Evolutionary conservation across 2,329 filamentous ascomycete genomes (phyloP).

Genomic region (Fusarium setosum): DNA sequence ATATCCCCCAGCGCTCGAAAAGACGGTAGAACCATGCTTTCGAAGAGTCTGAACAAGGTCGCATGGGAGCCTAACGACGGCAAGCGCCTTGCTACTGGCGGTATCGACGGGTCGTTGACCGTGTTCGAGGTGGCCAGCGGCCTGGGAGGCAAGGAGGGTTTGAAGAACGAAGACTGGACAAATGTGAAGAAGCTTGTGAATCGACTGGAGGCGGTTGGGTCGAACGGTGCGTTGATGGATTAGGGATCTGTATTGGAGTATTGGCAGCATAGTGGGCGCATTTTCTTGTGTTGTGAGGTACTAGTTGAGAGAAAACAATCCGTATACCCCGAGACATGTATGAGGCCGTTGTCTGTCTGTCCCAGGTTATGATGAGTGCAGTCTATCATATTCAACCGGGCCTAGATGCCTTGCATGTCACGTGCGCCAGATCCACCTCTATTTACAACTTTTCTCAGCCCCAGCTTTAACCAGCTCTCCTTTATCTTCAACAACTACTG

Average conservation of each 20-base stretch:
- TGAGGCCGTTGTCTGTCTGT: no score
- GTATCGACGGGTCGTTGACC: conserved; percentile 89
- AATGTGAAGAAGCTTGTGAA: conserved; percentile 90
- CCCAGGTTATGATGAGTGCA: no score
- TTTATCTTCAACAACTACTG: neutral
- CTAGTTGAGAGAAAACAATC: conserved; percentile 28
- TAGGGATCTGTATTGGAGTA: conserved; percentile 40
- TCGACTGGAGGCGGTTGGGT: conserved; percentile 73
- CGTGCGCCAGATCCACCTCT: conserved; percentile 23
- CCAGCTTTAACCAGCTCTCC: neutral
- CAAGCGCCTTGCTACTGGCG: conserved; percentile 86
- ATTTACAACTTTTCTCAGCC: conserved; percentile 18
- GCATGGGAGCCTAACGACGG: conserved; percentile 95
- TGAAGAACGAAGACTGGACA: conserved; percentile 91
- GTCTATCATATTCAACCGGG: no score
- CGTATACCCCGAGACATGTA: conserved; percentile 37
- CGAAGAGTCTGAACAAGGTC: conserved; percentile 91
- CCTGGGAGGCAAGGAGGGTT: conserved; percentile 84
- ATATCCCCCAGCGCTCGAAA: conserved; percentile 77
- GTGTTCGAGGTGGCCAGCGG: conserved; percentile 92
- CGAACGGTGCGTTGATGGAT: conserved; percentile 59
- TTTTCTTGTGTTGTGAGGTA: conserved; percentile 31
- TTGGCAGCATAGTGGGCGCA: conserved; percentile 26
- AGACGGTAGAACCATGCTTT: conserved; percentile 75
- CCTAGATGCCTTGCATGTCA: conserved; percentile 17